Conservation (phyloP, 768 basidiomycete species). For the Baorangia bicolor region DNA sequence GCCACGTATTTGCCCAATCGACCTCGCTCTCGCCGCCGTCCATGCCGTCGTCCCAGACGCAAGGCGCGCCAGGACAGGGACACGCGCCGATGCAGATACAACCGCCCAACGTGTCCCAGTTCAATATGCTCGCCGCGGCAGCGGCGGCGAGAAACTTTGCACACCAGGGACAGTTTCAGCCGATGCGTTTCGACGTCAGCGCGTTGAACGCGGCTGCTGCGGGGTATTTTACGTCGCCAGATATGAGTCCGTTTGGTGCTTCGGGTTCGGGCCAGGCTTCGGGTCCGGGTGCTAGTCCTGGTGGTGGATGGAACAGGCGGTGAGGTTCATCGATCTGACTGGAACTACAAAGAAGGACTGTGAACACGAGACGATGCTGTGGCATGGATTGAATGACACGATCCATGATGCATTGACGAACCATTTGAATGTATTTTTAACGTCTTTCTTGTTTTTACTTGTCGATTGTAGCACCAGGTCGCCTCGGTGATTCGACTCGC, state of each 20-base stretch:
- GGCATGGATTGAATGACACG: not conserved
- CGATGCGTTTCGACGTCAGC: conserved; percentile 15
- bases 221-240: conserved; percentile 20
- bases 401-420: not conserved
- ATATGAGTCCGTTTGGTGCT: conserved; percentile 13
- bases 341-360: not conserved
- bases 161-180: conserved; percentile 24
- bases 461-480: not conserved
- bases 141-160: conserved; percentile 26
- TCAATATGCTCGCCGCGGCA: conserved; percentile 27
- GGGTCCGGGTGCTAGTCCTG: not conserved
- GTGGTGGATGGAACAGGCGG: conserved; percentile 14
- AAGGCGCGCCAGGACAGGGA: not conserved
- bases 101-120: conserved; percentile 21
- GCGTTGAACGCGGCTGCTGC: conserved; percentile 17
- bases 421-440: conserved; percentile 6
- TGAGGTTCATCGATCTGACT: not conserved
- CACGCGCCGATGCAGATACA: not conserved
- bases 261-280: conserved; percentile 6
- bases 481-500: not conserved
- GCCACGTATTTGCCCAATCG: not conserved
- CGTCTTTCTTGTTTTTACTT: not conserved
- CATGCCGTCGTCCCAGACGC: not conserved
- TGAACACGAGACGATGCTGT: not conserved
- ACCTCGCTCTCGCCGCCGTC: conserved; percentile 5